Base-by-base conservation (phyloP, 2,329 filamentous ascomycete species). In the Pestalotiopsis sp. region DNA sequence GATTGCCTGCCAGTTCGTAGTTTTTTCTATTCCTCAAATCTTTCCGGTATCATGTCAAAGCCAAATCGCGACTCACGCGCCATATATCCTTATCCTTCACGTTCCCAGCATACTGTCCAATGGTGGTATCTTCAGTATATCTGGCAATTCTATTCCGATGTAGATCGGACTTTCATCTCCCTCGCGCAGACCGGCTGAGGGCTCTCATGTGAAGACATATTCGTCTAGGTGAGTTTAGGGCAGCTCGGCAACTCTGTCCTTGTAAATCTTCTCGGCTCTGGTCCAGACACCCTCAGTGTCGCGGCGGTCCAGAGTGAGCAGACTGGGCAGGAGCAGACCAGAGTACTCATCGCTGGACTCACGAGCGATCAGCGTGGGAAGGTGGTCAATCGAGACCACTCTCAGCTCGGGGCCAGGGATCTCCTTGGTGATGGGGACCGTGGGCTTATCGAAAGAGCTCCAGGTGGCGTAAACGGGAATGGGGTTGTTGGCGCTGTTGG, bases 261-360 rank as follows among this genome's bases (percentile, higher is more conserved):
- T 83, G 84, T 95, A 97, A 67, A 97, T 84, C 82, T 93, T 91
- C 84, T 97, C 90, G 0, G 95, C 95, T 69, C 93, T 89, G 67
- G 88, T 85, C 95, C 95, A 98, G n/a, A 97, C 95, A 13, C 87
- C 86, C 31, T 90, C 86, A 23, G 86, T 91, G 69, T 87, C 83
- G 78, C 93, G 89, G 78, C 96, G 89, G 80, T 96, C 94, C 71
- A 98, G 86, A 70, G 90, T 86, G 70, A 96, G 81, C 73, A 98
- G 83, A 76, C 90, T 92, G 23, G 94, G 94, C 76, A 97, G 84
- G 72, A 98, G 84, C 62, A 92, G 92, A 65, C 87, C 84, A 79
- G 91, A 94, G 83, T 97, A 98, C 23, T 91, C 91, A 82, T 98
- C 94, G 58, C 90, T 94, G 31, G 94, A 91, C 83, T 98, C 95